These are phyloP conservation scores for Phialophora macrospora DNA, from an alignment of 2,329 filamentous ascomycete species.

Conservation along the genomic window DNA sequence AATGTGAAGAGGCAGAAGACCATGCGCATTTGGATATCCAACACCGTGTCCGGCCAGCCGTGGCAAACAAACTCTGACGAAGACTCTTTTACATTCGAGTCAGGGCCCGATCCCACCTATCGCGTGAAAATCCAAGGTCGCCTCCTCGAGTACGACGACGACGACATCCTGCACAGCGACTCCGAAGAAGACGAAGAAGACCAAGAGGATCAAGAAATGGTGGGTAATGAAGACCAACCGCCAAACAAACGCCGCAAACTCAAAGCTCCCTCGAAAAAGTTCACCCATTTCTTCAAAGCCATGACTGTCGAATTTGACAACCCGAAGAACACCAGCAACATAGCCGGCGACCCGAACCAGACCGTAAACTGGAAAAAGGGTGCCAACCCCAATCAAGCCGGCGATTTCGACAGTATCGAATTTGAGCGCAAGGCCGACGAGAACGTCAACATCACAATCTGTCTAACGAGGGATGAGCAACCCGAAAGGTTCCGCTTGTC, in stretches of 20 bases:
- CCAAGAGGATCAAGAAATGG: slow-evolving; percentile 18
- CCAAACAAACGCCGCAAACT: slow-evolving; percentile 37
- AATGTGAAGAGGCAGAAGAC: slow-evolving; percentile 80
- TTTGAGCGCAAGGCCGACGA: slow-evolving; percentile 93
- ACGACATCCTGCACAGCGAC: slow-evolving; percentile 58
- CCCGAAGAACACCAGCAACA: slow-evolving; percentile 42
- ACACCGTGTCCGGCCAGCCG: slow-evolving; percentile 90
- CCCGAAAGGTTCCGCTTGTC: slow-evolving; percentile 84
- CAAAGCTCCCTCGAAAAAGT: slow-evolving; percentile 48
- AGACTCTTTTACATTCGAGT: slow-evolving; percentile 80
- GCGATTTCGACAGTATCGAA: slow-evolving; percentile 86
- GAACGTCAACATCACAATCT: slow-evolving; percentile 88
- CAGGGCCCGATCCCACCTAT: slow-evolving; percentile 77
- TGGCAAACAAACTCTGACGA: slow-evolving; percentile 80
- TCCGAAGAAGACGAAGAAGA: slow-evolving; percentile 51
- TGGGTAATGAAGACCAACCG: not conserved
- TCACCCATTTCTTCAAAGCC: slow-evolving; percentile 58
- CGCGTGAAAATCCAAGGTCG: slow-evolving; percentile 90
- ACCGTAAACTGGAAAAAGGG: slow-evolving; percentile 84
- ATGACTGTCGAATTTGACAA: slow-evolving; percentile 59
- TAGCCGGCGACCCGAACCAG: slow-evolving; percentile 50
- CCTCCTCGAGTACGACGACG: slow-evolving; percentile 72
- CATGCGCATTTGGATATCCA: slow-evolving; percentile 90
- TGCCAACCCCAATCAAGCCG: slow-evolving; percentile 58
- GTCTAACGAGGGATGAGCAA: slow-evolving; percentile 79